Evolutionary conservation across 768 basidiomycete species (phyloP).

Genomic region (Amylocystis lapponica): DNA sequence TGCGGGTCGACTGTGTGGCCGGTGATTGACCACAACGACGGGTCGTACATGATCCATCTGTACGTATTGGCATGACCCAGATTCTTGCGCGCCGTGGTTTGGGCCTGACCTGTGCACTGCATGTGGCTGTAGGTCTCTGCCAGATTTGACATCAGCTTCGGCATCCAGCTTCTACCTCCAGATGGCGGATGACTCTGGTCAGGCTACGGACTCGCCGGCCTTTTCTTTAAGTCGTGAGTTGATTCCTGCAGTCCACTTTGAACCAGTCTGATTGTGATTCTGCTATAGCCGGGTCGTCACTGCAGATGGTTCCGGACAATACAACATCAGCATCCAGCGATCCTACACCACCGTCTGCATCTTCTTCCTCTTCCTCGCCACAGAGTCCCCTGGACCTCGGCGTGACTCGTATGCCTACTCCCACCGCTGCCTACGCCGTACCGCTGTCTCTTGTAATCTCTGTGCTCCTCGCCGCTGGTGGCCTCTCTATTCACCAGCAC

Average conservation of each 20-base stretch:
- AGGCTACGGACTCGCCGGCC: constrained; percentile 20
- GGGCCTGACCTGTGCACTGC: neutral
- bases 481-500: constrained; percentile 21
- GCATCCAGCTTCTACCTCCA: constrained; percentile 22
- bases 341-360: constrained; percentile 1
- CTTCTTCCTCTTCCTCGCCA: neutral
- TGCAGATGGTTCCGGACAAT: neutral
- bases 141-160: constrained; percentile 18
- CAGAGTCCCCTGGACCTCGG: constrained; percentile 13
- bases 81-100: too few species aligned
- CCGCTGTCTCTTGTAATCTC: constrained; percentile 27
- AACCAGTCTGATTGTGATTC: too few species aligned
- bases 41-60: constrained; percentile 23
- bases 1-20: constrained; percentile 25
- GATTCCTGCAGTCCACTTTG: too few species aligned
- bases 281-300: neutral
- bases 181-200: constrained; percentile 26
- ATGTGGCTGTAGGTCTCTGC: constrained; percentile 13
- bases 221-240: constrained; percentile 27
- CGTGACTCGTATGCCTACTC: constrained; percentile 17
- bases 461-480: constrained; percentile 23
- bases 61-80: too few species aligned
- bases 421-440: constrained; percentile 28
- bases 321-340: constrained; percentile 1
- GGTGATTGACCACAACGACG: constrained; percentile 18